Evolutionary conservation across 2,329 filamentous ascomycete species (phyloP).

Genomic region (Aspergillus sp.): DNA sequence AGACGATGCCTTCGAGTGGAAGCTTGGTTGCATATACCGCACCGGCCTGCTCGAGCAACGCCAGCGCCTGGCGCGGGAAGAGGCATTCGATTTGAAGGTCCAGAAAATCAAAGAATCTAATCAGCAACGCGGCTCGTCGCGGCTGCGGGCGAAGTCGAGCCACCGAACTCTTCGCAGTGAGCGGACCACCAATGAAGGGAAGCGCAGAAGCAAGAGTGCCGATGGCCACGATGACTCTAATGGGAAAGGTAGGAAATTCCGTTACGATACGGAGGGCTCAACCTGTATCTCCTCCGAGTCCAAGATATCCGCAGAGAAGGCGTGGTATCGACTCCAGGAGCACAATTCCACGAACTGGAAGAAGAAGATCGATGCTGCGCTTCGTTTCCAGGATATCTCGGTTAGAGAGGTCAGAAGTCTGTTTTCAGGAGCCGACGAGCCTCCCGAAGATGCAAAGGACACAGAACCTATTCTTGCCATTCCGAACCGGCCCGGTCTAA

Average conservation of each 20-base stretch:
- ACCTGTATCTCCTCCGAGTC: slow-evolving; percentile 64
- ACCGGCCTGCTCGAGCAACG: slow-evolving; percentile 82
- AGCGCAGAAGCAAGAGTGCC: slow-evolving; percentile 50
- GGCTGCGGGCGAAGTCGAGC: slow-evolving; percentile 48
- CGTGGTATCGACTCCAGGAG: slow-evolving; percentile 64
- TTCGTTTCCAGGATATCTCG: slow-evolving; percentile 61
- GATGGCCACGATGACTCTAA: slow-evolving; percentile 37
- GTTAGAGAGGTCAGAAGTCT: slow-evolving; percentile 71
- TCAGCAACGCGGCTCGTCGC: slow-evolving; percentile 45
- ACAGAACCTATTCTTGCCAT: slow-evolving; percentile 79
- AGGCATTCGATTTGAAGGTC: slow-evolving; percentile 80
- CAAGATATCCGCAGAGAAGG: slow-evolving; percentile 68
- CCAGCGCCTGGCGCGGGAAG: slow-evolving; percentile 80
- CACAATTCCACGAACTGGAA: slow-evolving; percentile 92
- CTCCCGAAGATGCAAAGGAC: slow-evolving; percentile 75
- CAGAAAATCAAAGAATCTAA: slow-evolving; percentile 72
- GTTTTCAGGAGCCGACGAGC: slow-evolving; percentile 75
- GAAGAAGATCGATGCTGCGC: slow-evolving; percentile 72
- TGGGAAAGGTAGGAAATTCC: slow-evolving; percentile 34
- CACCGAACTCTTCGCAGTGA: slow-evolving; percentile 38
- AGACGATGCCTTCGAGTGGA: slow-evolving; percentile 96
- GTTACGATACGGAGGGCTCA: slow-evolving; percentile 75
- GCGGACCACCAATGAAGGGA: slow-evolving; percentile 29
- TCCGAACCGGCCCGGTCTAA: slow-evolving; percentile 74
- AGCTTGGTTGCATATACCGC: slow-evolving; percentile 87